These are phyloP conservation scores for Cutaneotrichosporon daszewskae DNA, from an alignment of 1,284 basidiomycete genomes.

Conservation along the genomic window DNA sequence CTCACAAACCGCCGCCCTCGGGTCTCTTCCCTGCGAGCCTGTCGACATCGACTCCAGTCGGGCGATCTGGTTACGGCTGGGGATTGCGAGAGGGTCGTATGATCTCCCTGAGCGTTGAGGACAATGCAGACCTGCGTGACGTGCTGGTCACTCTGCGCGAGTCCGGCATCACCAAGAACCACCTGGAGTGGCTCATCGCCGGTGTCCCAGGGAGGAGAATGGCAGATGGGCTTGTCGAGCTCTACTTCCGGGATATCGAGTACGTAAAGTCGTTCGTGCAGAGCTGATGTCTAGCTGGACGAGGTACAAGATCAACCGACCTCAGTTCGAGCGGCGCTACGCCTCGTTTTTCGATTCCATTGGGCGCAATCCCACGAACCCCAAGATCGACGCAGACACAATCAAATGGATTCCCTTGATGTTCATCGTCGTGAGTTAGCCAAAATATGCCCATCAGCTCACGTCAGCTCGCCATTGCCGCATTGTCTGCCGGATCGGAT, in stretches of 20 bases:
- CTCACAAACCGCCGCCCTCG: constrained; percentile 42
- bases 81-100: constrained; percentile 41
- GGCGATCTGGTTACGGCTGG: constrained; percentile 40
- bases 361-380: constrained; percentile 40
- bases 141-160: constrained; percentile 45
- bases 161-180: constrained; percentile 45
- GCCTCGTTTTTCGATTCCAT: constrained; percentile 46
- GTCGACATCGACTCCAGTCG: constrained; percentile 29
- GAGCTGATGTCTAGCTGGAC: constrained; percentile 45
- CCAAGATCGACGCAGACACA: constrained; percentile 44
- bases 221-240: constrained; percentile 46
- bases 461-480: constrained; percentile 46
- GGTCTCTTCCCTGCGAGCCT: constrained; percentile 39
- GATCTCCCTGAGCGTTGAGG: constrained; percentile 34
- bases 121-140: constrained; percentile 41
- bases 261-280: constrained; percentile 2
- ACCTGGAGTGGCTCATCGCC: constrained; percentile 45
- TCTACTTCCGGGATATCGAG: constrained; percentile 38
- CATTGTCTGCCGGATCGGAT: constrained; percentile 44
- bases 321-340: constrained; percentile 44
- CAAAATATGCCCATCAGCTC: too few species aligned
- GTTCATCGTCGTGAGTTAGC: constrained; percentile 46
- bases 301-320: constrained; percentile 48
- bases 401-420: constrained; percentile 48
- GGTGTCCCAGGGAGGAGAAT: constrained; percentile 45